Evolutionary conservation across 805 yeast genomes (phyloP), one percentile per base, ranked within the genome.

Genomic region (Saccharomycopsis fermentans): DNA sequence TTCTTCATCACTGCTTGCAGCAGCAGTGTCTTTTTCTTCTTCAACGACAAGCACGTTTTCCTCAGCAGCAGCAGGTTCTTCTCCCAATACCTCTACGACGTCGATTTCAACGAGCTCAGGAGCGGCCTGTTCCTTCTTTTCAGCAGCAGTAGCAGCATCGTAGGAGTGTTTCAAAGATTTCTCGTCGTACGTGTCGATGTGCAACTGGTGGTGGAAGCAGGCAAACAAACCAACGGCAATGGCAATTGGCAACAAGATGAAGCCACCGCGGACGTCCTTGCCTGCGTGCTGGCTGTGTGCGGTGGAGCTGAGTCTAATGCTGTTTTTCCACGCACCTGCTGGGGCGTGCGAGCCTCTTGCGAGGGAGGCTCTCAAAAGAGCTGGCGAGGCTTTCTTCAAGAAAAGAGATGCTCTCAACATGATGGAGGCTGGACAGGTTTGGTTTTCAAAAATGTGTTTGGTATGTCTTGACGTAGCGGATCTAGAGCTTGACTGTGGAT

Each of bases 21-120:
- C 51, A 19, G 1, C 78, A 68, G 92, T 82, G 27, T 69, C 59
- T 39, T 70, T 65, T 66, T 87, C 92, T 47, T 69, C 65, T 65
- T 85, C 86, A 90, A 95, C 87, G n/a, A 78, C 73, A 17, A 73
- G 70, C 39, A 75, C 77, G 16, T 68, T 65, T 32, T 56, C 54
- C 32, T 55, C 27, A 34, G 39, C 29, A 34, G 39, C 29, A 12
- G 19, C 29, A 1, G 82, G 74, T 34, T 74, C 74, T 61, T 78
- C 81, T 56, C 92, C 47, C 6, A 36, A 12, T 2, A 39, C 50
- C 5, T 43, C 50, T 29, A 43, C 50, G 8, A 43, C 29, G 12
- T 43, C 50, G 9, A 43, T 21, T 21, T 43, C 50, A 43, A 43
- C 6, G 8, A 35, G 37, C 21, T 27, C 37, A 19, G 54, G 40